Percentiles rank a stretch among this genome's conserved stretches.
These are phyloP conservation scores for Protea cynaroides DNA, from an alignment of 164 flowering plant genomes.

Conservation along the genomic window DNA sequence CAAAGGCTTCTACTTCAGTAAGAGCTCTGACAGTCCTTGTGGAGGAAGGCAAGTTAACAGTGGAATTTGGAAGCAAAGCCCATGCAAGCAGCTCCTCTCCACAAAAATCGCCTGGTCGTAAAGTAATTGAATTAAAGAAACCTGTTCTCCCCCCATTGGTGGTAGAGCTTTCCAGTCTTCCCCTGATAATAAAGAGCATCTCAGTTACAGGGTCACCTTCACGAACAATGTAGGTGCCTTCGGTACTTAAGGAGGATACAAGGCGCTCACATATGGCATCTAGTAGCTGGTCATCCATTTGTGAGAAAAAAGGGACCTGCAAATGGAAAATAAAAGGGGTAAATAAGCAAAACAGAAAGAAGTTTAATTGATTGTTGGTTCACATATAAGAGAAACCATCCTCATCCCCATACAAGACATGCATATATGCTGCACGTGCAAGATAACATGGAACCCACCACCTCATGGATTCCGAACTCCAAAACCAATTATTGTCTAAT, in stretches of 20 bases:
- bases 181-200: slow-evolving; percentile 90
- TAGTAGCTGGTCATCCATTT: slow-evolving; percentile 94
- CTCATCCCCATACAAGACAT: too few relatives aligned
- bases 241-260: slow-evolving; percentile 74
- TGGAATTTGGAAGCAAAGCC: slow-evolving; percentile 77
- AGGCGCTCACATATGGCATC: slow-evolving; percentile 96
- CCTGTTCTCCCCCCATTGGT: slow-evolving; percentile 92
- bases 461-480: too few relatives aligned
- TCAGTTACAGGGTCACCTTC: slow-evolving; percentile 94
- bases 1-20: slow-evolving; percentile 83
- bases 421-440: too few relatives aligned
- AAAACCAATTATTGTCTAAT: too few relatives aligned
- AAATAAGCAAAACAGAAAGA: neutral
- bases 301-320: slow-evolving; percentile 93
- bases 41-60: slow-evolving; percentile 73
- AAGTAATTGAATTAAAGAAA: slow-evolving; percentile 70
- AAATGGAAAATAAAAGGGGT: slow-evolving; percentile 8
- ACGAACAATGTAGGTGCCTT: slow-evolving; percentile 76
- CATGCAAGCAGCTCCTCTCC: slow-evolving; percentile 90
- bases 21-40: slow-evolving; percentile 77
- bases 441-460: too few relatives aligned
- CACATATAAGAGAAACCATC: neutral
- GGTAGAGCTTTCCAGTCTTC: slow-evolving; percentile 78
- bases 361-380: neutral
- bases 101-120: slow-evolving; percentile 89